Evolutionary conservation across 805 yeast species (phyloP).

Genomic region (Saturnispora saitoi): DNA sequence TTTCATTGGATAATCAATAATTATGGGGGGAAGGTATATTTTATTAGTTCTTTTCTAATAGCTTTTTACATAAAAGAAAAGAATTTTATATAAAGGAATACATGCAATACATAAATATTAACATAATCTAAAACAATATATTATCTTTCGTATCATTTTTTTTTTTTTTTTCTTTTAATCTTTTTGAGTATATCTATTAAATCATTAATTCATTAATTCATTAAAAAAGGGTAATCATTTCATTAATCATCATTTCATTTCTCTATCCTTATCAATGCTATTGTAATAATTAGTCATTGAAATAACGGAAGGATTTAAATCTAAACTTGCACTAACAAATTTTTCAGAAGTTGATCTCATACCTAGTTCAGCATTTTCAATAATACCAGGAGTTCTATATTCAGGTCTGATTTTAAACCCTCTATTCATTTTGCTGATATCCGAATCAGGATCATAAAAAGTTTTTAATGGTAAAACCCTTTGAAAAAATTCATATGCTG

Average conservation of each 20-base stretch:
- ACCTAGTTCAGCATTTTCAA: slow-evolving; percentile 20
- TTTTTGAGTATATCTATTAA: background rate
- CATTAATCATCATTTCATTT: background rate
- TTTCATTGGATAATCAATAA: background rate
- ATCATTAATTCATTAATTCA: slow-evolving; percentile 1
- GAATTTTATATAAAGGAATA: background rate
- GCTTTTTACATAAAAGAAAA: too few relatives aligned
- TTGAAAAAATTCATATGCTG: slow-evolving; percentile 92
- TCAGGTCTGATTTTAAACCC: slow-evolving; percentile 22
- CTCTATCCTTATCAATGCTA: slow-evolving; percentile 6
- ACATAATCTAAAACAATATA: too few relatives aligned
- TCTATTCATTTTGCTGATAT: slow-evolving; percentile 4
- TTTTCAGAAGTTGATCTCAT: slow-evolving; percentile 25
- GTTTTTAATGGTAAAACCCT: slow-evolving; percentile 59
- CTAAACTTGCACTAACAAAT: slow-evolving; percentile 25
- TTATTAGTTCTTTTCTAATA: too few relatives aligned
- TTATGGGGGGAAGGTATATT: too few relatives aligned
- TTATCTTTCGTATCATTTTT: background rate
- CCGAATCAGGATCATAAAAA: slow-evolving; percentile 18
- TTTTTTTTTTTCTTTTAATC: background rate
- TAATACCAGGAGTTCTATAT: slow-evolving; percentile 15
- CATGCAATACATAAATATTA: background rate
- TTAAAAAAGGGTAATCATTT: background rate
- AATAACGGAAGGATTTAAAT: slow-evolving; percentile 24
- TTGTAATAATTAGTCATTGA: slow-evolving; percentile 13